Percentiles rank a stretch among this genome's conserved stretches.
Conservation (phyloP, 106 monocot species). For the Cymbidium sinense region DNA sequence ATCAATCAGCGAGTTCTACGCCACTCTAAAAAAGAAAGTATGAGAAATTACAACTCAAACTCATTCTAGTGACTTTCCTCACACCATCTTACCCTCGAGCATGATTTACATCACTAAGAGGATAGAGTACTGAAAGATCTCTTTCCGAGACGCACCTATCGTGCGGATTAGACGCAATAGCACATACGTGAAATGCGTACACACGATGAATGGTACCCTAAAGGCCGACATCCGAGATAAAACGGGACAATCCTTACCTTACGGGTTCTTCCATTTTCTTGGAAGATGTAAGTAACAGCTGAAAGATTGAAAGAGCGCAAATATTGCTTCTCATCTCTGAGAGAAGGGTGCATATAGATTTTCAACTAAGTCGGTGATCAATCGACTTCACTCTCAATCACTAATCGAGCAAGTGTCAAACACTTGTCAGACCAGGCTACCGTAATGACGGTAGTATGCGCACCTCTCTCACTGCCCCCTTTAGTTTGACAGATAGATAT, state of each 20-base stretch:
- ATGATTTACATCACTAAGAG: background rate
- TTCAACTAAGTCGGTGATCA: slow-evolving; percentile 4
- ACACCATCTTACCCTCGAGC: slow-evolving; percentile 3
- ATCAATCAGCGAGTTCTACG: background rate
- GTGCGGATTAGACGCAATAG: background rate
- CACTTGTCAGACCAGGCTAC: background rate
- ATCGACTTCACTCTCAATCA: slow-evolving; percentile 9
- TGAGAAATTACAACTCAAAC: slow-evolving; percentile 8
- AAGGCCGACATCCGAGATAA: slow-evolving; percentile 4
- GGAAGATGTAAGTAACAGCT: background rate
- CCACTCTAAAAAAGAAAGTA: background rate
- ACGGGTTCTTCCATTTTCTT: background rate
- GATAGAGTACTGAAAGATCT: slow-evolving; percentile 3
- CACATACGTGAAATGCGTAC: slow-evolving; percentile 2
- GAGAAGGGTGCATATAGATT: background rate
- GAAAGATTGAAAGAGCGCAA: slow-evolving; percentile 5
- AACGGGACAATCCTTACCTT: slow-evolving; percentile 5
- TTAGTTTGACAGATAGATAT: background rate
- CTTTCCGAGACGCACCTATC: slow-evolving; percentile 2
- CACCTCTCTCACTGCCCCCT: slow-evolving; percentile 4
- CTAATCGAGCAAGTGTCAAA: slow-evolving; percentile 9
- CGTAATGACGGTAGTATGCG: slow-evolving; percentile 3
- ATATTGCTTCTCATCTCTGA: slow-evolving; percentile 4
- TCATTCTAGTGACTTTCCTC: background rate
- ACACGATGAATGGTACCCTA: slow-evolving; percentile 1